A percentile compares a stretch with the other conserved stretches of the same genome.
Conservation (phyloP, 2,329 filamentous ascomycete species). For the Trichophyton schoenleinii region DNA sequence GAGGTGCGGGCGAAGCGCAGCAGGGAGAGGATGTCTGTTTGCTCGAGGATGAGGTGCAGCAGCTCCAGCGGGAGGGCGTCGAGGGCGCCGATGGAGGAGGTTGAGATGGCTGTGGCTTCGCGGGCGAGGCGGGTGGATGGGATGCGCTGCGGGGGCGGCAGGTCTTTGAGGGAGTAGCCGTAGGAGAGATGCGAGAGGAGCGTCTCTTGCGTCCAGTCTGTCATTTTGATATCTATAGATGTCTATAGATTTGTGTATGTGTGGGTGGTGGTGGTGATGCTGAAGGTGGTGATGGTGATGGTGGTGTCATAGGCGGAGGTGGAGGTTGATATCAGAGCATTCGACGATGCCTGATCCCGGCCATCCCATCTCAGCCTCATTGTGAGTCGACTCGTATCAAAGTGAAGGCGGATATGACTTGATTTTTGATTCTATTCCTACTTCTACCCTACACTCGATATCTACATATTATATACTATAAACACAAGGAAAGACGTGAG, state of each 20-base stretch:
- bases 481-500: background rate
- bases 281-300: too few relatives aligned
- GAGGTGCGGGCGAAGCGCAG: constrained; percentile 20
- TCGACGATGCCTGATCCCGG: background rate
- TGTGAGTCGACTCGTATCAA: background rate
- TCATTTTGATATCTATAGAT: background rate
- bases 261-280: background rate
- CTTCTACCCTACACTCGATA: too few relatives aligned
- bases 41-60: constrained; percentile 20
- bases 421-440: too few relatives aligned
- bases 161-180: background rate
- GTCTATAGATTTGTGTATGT: background rate
- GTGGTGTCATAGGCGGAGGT: too few relatives aligned
- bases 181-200: background rate
- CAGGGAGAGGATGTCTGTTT: constrained; percentile 16
- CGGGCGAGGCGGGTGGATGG: background rate
- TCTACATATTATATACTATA: too few relatives aligned
- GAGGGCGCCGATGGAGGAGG: background rate
- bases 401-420: too few relatives aligned
- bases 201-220: background rate
- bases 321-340: background rate
- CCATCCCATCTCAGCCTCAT: background rate
- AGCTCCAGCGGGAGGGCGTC: constrained; percentile 15
- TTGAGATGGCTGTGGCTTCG: background rate
- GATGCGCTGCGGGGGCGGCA: background rate